Percentiles rank a stretch among this genome's conserved stretches.
Evolutionary conservation across 1,139 yeast genomes (phyloP).

Genomic region (Scheffersomyces parashehatae): DNA sequence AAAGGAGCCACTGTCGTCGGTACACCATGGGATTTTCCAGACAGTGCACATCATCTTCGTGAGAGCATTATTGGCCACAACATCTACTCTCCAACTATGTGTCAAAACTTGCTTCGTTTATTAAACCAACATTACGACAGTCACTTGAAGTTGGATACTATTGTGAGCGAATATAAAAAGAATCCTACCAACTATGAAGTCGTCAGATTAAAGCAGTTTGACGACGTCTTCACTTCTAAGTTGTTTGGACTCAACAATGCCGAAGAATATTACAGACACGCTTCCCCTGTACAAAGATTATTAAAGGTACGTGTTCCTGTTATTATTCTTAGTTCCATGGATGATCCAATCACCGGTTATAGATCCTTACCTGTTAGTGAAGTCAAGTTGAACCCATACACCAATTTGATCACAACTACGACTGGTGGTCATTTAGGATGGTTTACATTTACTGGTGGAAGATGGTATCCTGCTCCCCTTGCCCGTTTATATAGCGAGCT

Average conservation of each 20-base stretch:
- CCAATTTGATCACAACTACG: constrained; percentile 64
- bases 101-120: constrained; percentile 47
- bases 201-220: constrained; percentile 56
- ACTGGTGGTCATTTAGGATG: constrained; percentile 85
- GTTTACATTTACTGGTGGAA: constrained; percentile 47
- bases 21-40: constrained; percentile 82
- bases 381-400: constrained; percentile 65
- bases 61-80: constrained; percentile 44
- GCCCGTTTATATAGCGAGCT: constrained; percentile 36
- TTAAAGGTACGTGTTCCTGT: constrained; percentile 54
- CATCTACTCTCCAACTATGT: constrained; percentile 56
- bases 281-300: constrained; percentile 61
- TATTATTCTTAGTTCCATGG: constrained; percentile 49
- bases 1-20: constrained; percentile 56
- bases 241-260: constrained; percentile 72
- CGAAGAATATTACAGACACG: constrained; percentile 69
- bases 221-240: constrained; percentile 69
- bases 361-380: constrained; percentile 61
- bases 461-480: constrained; percentile 55
- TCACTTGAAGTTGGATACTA: constrained; percentile 25
- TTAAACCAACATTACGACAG: constrained; percentile 44
- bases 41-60: constrained; percentile 45
- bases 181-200: constrained; percentile 37
- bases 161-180: constrained; percentile 29
- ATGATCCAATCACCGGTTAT: constrained; percentile 60